Base-by-base conservation (phyloP, 345 rosid genomes). In the Salix exigua region DNA sequence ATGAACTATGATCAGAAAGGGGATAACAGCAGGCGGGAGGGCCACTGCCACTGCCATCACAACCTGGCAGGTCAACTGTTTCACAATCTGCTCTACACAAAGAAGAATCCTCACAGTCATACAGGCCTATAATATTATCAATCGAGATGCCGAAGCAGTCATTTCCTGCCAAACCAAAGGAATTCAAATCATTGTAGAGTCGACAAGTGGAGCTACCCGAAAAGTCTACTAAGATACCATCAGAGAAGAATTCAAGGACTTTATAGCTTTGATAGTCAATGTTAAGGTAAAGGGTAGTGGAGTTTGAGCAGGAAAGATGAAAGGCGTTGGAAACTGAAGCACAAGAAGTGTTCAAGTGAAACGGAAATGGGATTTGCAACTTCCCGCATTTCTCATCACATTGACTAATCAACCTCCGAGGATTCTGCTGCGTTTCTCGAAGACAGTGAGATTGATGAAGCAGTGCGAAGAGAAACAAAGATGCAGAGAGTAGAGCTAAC, bases 51-150 rank as follows among this genome's bases (percentile, higher is more conserved):
- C 73, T 77, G 12, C 93, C 94, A 62, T 88, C 91, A 44, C 97
- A 90, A 1, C 88, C 88, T 37, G 89, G 85, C 63, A 92, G 82
- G 77, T 88, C 82, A 66, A 85, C 86, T 14, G 90, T 88, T 81
- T 91, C 97, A 33, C 98, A 93, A 16, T 61, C 83, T 3, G 89
- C 80, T 79, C 89, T 93, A 67, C 98, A 93, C 70, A 91, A 73
- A 19, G 96, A 94, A 14, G 97, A 92, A 42, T 94, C 98, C 82
- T 90, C 97, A 23, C 97, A 92, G 65, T 92, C 96, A 80, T 92
- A 94, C 40, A 94, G 81, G 12, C 92, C 91, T 53, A 92, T n/a
- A 0, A 92, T 88, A 76, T 92, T 94, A 74, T 94, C 97, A 2
- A 48, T 79, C 0, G 98, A 92, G 61, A 92, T 68, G 1, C 88